A percentile compares a stretch with the other conserved stretches of the same genome.
Evolutionary conservation across 768 basidiomycete genomes (phyloP).

Genomic region (Hericium erinaceus): DNA sequence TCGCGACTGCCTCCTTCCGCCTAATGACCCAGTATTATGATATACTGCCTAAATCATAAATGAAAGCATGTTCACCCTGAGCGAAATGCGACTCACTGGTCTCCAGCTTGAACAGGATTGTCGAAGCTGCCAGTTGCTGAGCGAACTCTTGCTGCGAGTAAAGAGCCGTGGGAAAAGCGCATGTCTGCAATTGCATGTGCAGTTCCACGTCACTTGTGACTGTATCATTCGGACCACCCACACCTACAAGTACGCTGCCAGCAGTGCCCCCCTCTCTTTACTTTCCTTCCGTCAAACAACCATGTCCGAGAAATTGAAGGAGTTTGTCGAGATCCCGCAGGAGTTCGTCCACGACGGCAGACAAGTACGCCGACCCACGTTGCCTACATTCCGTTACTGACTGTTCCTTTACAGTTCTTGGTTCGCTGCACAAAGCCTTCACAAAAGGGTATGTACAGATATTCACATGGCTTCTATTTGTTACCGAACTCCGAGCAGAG

Average conservation of each 20-base stretch:
- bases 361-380: slow-evolving; percentile 48
- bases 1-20: no score
- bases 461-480: not conserved
- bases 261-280: slow-evolving; percentile 7
- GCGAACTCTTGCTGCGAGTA: not conserved
- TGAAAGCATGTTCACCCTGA: no score
- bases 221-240: no score
- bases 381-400: slow-evolving; percentile 5
- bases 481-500: slow-evolving; percentile 39
- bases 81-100: no score
- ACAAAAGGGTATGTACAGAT: slow-evolving; percentile 63
- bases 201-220: not conserved
- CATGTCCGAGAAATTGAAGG: slow-evolving; percentile 89
- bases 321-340: slow-evolving; percentile 86
- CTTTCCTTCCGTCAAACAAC: slow-evolving; percentile 17
- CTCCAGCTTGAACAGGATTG: not conserved
- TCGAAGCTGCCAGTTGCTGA: not conserved
- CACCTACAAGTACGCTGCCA: not conserved
- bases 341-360: slow-evolving; percentile 90
- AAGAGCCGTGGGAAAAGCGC: not conserved
- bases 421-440: slow-evolving; percentile 97
- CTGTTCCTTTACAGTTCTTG: slow-evolving; percentile 60
- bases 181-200: not conserved
- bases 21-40: no score
- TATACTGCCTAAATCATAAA: no score